Evolutionary conservation across 164 flowering plant genomes (phyloP).

Genomic region (Pachysandra terminalis): DNA sequence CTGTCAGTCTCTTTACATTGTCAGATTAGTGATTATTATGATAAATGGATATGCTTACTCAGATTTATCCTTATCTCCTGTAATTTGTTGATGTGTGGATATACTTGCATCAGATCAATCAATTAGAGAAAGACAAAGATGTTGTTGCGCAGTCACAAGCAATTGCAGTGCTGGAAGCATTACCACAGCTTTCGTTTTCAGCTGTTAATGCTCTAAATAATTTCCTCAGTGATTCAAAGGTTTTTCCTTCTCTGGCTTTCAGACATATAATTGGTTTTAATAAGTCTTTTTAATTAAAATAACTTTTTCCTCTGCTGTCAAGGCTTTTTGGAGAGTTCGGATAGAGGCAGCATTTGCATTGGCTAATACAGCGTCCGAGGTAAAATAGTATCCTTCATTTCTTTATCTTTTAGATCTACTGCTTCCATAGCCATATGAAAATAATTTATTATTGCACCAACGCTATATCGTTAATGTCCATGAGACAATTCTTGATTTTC

Average conservation of each 20-base stretch:
- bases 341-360: slow-evolving; percentile 92
- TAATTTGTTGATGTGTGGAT: not conserved
- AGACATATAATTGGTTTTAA: not conserved
- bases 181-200: slow-evolving; percentile 69
- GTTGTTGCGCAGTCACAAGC: slow-evolving; percentile 97
- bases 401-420: not conserved
- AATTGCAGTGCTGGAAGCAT: slow-evolving; percentile 57
- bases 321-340: slow-evolving; percentile 97
- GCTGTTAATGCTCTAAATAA: slow-evolving; percentile 75
- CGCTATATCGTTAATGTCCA: no score
- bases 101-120: slow-evolving; percentile 60
- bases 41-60: not conserved
- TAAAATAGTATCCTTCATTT: slow-evolving; percentile 19
- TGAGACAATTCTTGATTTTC: no score
- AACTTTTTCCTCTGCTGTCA: slow-evolving; percentile 8
- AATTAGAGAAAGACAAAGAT: slow-evolving; percentile 93
- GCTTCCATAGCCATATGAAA: no score
- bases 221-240: slow-evolving; percentile 86
- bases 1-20: not conserved
- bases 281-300: not conserved
- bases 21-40: not conserved
- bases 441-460: no score
- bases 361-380: slow-evolving; percentile 90
- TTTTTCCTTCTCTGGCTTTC: slow-evolving; percentile 9
- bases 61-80: not conserved